Base-by-base conservation (phyloP, 495 filamentous ascomycete species). In the Aspergillus cavernicola region DNA sequence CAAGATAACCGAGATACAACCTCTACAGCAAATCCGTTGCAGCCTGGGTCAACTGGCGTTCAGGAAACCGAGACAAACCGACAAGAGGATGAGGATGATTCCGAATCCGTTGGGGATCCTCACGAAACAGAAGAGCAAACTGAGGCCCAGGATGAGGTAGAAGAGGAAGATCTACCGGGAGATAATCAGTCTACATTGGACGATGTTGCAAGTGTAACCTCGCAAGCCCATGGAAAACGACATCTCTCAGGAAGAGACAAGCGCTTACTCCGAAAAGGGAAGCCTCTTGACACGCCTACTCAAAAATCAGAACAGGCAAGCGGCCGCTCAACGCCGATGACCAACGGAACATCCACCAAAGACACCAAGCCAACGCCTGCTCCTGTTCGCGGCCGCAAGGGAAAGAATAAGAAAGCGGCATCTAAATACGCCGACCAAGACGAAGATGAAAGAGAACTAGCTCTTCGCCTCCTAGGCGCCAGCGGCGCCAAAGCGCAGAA, bases 351-450 rank as follows among this genome's bases (percentile, higher is more conserved):
- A 19, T 23, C 50, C 2, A 35, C 38, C 9, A 48, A 56, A 38
- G 50, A 35, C 55, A 22, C 45, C 10, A 56, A 65, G 19, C 57
- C 68, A 65, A 71, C 43, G 58, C 57, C 55, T 51, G 64, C 66
- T 29, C 68, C 68, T 28, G 83, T 87, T 33, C 89, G 92, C 22
- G 93, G 91, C 32, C 92, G 95, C 68, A 84, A 81, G 50, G 79
- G 76, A 38, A 98, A 96, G 64, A 81, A 83, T 39, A 96, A 93
- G 74, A 96, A 95, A 62, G 81, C 88, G 0, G 89, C 90, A 22
- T 70, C 80, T 40, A 97, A 97, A 70, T 98, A 98, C 67, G 90
- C 89, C 28, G 78, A 95, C 60, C 93, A 98, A 77, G 91, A 96
- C 61, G 91, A 95, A 15, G 91, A 93, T 63, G 93, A 98, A 57